These are phyloP conservation scores for Pestalotiopsis sp. DNA, from an alignment of 2,329 filamentous ascomycete genomes.

Conservation along the genomic window DNA sequence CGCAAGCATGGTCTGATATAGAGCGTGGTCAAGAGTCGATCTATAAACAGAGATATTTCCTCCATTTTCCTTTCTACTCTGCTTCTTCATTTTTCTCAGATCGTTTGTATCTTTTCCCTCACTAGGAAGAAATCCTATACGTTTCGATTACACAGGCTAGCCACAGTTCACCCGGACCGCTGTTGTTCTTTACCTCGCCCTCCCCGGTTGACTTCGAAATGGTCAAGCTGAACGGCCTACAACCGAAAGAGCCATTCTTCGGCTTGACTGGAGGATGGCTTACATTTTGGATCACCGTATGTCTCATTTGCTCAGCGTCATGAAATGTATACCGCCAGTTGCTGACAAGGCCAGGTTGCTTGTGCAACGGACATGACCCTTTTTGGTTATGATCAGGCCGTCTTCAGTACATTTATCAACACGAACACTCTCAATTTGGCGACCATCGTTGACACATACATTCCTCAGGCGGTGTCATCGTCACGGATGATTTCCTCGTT, in stretches of 20 bases:
- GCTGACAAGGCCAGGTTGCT: not conserved
- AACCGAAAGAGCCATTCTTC: not conserved
- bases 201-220: not conserved
- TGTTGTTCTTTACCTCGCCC: too few species aligned
- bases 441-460: not conserved
- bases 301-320: not conserved
- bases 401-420: conserved; percentile 25
- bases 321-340: not conserved
- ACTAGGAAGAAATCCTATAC: too few species aligned
- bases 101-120: too few species aligned
- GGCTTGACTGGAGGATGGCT: conserved; percentile 4
- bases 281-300: conserved; percentile 9
- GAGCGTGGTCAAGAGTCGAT: too few species aligned
- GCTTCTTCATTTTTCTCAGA: too few species aligned
- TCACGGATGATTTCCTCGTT: conserved; percentile 28
- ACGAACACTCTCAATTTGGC: not conserved
- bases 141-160: too few species aligned
- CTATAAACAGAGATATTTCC: too few species aligned
- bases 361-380: conserved; percentile 8
- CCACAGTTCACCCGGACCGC: too few species aligned
- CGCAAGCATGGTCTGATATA: not conserved
- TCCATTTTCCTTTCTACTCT: too few species aligned
- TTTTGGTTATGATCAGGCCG: conserved; percentile 22
- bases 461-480: conserved; percentile 24
- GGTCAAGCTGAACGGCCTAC: not conserved